Evolutionary conservation across 257 asterid genomes (phyloP), one percentile per base, ranked within the genome.

Genomic region (Avicennia marina): DNA sequence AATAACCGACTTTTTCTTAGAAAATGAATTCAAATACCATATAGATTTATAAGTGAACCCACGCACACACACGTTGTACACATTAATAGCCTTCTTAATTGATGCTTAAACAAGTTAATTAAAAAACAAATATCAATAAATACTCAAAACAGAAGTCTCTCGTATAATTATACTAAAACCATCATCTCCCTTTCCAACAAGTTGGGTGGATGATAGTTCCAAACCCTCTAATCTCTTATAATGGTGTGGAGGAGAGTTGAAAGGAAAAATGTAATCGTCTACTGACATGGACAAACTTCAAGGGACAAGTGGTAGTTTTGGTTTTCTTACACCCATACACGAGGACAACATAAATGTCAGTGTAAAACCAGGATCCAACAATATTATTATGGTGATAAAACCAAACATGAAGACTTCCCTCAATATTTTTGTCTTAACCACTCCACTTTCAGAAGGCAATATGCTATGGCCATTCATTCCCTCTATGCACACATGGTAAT

Each of bases 141-240:
- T n/a, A n/a, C n/a, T 65, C 72, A 60, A 46, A 27, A 47, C 71
- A 38, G 45, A 44, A 47, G 44, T 56, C 65, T 45, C 34, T 45
- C n/a, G n/a, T 13, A 11, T 3, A 7, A 19, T 19, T n/a, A n/a
- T n/a, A n/a, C n/a, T n/a, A n/a, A n/a, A n/a, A n/a, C n/a, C n/a
- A 8, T 17, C 1, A 11, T 42, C 22, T 57, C 53, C 31, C 43
- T 6, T 43, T 20, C 52, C 46, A 42, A 53, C 7, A 22, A 47
- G 11, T 21, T 12, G 20, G 17, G 39, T 22, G 25, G n/a, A 61
- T 27, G 17, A 61, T 17, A 57, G 44, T 57, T 56, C 10, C 39
- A n/a, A 50, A 41, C 20, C 1, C 18, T 27, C 17, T 42, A 39
- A 38, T 32, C n/a, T 29, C 29, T 26, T n/a, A 21, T 26, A 38